These are phyloP conservation scores for Trichoderma sp. DNA, from an alignment of 2,329 filamentous ascomycete species.

Conservation along the genomic window DNA sequence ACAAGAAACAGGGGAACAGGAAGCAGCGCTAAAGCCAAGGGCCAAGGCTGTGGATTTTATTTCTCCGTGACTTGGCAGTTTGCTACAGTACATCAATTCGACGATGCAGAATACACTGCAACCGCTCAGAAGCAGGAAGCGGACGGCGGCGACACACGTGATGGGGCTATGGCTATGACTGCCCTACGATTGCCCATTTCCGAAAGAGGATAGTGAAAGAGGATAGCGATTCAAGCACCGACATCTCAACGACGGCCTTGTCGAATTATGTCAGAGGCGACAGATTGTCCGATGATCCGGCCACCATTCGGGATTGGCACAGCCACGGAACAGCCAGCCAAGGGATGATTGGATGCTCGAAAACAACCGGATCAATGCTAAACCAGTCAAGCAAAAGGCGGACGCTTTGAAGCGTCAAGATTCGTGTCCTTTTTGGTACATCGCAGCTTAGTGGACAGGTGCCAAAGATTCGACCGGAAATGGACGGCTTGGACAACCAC, in stretches of 20 bases:
- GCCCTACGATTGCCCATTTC: neutral
- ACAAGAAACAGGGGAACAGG: neutral
- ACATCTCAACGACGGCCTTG: neutral
- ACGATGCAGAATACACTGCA: neutral
- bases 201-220: neutral
- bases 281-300: neutral
- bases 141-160: neutral
- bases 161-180: neutral
- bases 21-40: neutral
- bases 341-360: neutral
- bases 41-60: neutral
- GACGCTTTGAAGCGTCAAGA: neutral
- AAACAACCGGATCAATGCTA: neutral
- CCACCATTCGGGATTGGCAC: neutral
- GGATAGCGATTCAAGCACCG: conserved; percentile 4
- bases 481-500: neutral
- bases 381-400: neutral
- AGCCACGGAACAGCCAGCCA: conserved; percentile 1
- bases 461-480: neutral
- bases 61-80: neutral
- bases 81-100: neutral
- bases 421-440: neutral
- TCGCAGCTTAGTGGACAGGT: neutral
- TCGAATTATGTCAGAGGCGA: neutral
- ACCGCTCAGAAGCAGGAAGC: neutral